phyloP scores from a whole-genome alignment of 371 early-diverging fungal genomes.

The Nematocida parisii region DNA sequence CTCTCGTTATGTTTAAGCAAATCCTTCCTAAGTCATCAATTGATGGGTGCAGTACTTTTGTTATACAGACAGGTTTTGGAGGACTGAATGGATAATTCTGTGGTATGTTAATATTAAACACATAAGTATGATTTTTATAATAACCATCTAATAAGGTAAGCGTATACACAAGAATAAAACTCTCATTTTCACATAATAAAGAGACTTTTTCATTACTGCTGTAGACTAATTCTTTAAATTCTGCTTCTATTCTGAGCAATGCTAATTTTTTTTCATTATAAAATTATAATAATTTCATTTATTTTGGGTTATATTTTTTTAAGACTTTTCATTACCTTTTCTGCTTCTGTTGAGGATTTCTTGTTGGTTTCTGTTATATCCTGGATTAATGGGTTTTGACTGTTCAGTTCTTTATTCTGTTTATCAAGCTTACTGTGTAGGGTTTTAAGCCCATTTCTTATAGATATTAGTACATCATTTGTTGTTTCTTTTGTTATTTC shows the following conservation, averaged over 20 bases:
- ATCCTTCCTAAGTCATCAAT: slow-evolving; percentile 63
- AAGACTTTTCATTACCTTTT: slow-evolving; percentile 44
- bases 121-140: slow-evolving; percentile 29
- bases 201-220: neutral
- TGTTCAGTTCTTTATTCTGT: slow-evolving; percentile 46
- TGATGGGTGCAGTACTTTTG: slow-evolving; percentile 67
- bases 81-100: slow-evolving; percentile 67
- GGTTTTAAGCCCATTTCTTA: slow-evolving; percentile 33
- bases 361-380: slow-evolving; percentile 47
- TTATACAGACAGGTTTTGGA: slow-evolving; percentile 63
- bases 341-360: slow-evolving; percentile 24
- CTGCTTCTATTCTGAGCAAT: slow-evolving; percentile 24
- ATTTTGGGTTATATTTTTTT: slow-evolving; percentile 29
- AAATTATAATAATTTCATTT: neutral
- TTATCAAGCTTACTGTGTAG: slow-evolving; percentile 22
- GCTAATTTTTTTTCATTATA: slow-evolving; percentile 32
- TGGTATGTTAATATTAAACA: slow-evolving; percentile 37
- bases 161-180: neutral
- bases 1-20: slow-evolving; percentile 67
- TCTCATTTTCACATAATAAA: slow-evolving; percentile 1
- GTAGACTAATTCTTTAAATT: slow-evolving; percentile 12
- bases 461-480: slow-evolving; percentile 39
- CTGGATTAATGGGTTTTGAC: slow-evolving; percentile 48
- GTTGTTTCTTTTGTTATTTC: slow-evolving; percentile 25
- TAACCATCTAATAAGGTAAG: slow-evolving; percentile 26